Evolutionary conservation across 2,329 filamentous ascomycete genomes (phyloP), one percentile per base, ranked within the genome.

Genomic region (Phialemoniopsis sp.): DNA sequence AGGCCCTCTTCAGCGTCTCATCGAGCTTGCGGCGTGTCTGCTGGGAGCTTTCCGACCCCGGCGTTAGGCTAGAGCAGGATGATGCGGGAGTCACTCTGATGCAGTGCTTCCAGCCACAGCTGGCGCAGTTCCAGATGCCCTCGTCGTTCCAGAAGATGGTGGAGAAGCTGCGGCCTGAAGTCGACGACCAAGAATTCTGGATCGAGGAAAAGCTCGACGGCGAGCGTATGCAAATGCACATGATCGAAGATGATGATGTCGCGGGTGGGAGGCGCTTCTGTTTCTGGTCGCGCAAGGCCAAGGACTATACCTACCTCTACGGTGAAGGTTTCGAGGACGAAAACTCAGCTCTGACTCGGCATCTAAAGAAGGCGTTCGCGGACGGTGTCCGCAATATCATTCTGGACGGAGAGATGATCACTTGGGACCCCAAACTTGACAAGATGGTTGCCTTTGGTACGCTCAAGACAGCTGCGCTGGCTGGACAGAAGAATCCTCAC

Each of bases 131-230:
- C 47, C 89, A 96, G 59, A 86, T 87, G 72, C 78, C 87, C 28
- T 81, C 82, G 0, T 73, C 70, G 3, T 88, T 95, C 50, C 78
- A 89, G 39, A 86, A 82, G 55, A 88, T 94, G 77, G 80, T 94
- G 2, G 70, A 79, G 14, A 81, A 74, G 39, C 62, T 84, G 62
- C 76, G 79, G 3, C 71, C 76, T 0, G 83, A 79, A 0, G 76
- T 83, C 17, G 81, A 87, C 0, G 82, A 94, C 38, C 70, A 75
- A 1, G 80, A 85, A 8, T 98, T 94, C 55, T 97, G 90, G 89
- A 93, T 97, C 35, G 93, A 98, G 60, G 93, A 98, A 64, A 98
- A 98, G 62, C 70, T 98, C 8, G 93, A 98, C 50, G 93, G 93
- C 2, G 93, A 98, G 63, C 80, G 93, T 18, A 96, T 98, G 84